Evolutionary conservation across 163 green algal species (phyloP).

Genomic region (Chlorella variabilis): DNA sequence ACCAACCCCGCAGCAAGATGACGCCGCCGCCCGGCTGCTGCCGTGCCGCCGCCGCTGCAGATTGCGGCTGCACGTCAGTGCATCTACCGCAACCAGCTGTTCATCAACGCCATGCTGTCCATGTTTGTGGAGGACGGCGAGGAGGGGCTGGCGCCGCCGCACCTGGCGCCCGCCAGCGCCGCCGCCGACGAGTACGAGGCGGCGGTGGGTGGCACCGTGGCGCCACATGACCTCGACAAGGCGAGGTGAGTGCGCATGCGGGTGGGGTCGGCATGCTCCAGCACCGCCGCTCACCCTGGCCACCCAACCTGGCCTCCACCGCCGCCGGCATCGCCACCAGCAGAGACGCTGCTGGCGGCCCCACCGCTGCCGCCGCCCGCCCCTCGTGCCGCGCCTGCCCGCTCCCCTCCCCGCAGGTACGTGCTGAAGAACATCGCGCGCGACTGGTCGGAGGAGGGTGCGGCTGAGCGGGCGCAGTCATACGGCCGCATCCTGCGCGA

Average conservation of each 20-base stretch:
- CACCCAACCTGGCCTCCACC: too few relatives aligned
- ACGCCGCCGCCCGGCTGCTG: too few relatives aligned
- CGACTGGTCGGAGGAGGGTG: slow-evolving; percentile 89
- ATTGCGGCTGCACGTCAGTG: slow-evolving; percentile 16
- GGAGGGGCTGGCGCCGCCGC: neutral
- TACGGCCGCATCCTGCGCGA: slow-evolving; percentile 77
- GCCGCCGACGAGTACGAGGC: slow-evolving; percentile 27
- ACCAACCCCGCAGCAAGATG: too few relatives aligned
- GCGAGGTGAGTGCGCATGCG: slow-evolving; percentile 25
- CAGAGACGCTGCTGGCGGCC: neutral
- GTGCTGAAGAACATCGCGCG: slow-evolving; percentile 93
- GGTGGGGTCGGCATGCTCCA: neutral
- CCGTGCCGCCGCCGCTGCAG: neutral
- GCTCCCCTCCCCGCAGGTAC: slow-evolving; percentile 67
- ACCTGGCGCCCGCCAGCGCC: slow-evolving; percentile 25
- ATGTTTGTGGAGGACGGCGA: slow-evolving; percentile 44
- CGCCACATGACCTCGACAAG: slow-evolving; percentile 52
- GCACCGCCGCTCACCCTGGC: too few relatives aligned
- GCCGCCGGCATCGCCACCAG: too few relatives aligned
- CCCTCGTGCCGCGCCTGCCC: neutral
- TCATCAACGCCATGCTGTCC: slow-evolving; percentile 67
- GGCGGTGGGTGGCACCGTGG: neutral
- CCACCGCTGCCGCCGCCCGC: neutral
- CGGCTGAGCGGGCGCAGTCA: slow-evolving; percentile 75
- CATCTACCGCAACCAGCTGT: slow-evolving; percentile 68